Conservation (phyloP, 1,284 basidiomycete genomes). For the Cystobasidium pallidum region DNA sequence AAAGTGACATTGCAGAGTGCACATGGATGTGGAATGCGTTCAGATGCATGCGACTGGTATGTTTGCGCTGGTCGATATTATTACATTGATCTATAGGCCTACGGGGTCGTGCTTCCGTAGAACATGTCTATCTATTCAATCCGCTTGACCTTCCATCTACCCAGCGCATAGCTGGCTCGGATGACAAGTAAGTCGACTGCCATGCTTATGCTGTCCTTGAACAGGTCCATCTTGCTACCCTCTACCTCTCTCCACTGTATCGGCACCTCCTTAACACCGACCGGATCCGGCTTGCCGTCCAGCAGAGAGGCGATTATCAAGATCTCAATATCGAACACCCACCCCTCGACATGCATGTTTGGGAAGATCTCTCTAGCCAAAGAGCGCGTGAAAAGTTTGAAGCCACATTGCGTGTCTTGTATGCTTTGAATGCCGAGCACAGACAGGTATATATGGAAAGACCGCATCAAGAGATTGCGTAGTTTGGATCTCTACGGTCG, state of each 20-base stretch:
- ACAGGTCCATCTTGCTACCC: slow-evolving; percentile 85
- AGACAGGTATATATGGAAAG: slow-evolving; percentile 78
- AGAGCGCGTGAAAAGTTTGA: slow-evolving; percentile 84
- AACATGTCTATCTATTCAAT: not conserved
- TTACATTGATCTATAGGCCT: not conserved
- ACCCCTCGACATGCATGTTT: slow-evolving; percentile 69
- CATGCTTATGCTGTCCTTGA: slow-evolving; percentile 84
- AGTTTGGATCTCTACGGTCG: slow-evolving; percentile 72
- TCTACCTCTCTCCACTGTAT: slow-evolving; percentile 89
- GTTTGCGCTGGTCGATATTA: not conserved
- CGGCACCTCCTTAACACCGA: slow-evolving; percentile 80
- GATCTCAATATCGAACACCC: slow-evolving; percentile 95
- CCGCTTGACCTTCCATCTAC: slow-evolving; percentile 59
- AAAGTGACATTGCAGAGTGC: slow-evolving; percentile 13
- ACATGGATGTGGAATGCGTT: too few species aligned
- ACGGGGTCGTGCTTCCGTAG: too few species aligned
- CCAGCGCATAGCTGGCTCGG: slow-evolving; percentile 76
- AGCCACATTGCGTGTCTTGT: slow-evolving; percentile 92
- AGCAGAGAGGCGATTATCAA: slow-evolving; percentile 75
- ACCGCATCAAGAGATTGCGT: slow-evolving; percentile 89
- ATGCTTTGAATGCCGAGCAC: slow-evolving; percentile 84
- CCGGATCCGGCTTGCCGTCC: slow-evolving; percentile 54
- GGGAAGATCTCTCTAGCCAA: slow-evolving; percentile 82
- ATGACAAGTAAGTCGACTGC: slow-evolving; percentile 81
- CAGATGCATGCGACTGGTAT: too few species aligned